Base-by-base conservation (phyloP, 2,329 filamentous ascomycete genomes). In the Colletotrichum sp. region DNA sequence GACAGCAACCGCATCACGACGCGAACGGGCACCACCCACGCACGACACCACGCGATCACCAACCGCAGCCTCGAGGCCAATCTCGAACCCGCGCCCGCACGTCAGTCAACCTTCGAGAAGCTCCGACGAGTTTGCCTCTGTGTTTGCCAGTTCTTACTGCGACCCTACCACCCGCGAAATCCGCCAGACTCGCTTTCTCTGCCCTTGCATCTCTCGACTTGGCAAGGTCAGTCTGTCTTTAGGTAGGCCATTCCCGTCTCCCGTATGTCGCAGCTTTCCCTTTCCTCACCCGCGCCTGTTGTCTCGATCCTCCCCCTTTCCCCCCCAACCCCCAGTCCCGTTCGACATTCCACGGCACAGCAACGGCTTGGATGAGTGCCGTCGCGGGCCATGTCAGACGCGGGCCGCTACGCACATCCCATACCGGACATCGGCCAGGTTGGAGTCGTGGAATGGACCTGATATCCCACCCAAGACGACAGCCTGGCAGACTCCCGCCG, bases 151-250 rank as follows among this genome's bases (percentile, higher is more conserved):
- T 36, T 28, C 49, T 26, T n/a, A 9, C 21, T 62, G 15, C 36
- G 26, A 55, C 26, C 21, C n/a, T 13, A 18, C 21, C 18, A 13
- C 32, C 24, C 5, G 21, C 36, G 57, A 39, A 34, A 34, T 12
- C 30, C 39, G 9, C 18, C 44, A 18, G 60, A 32, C 28, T 60
- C 28, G 39, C 26, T 60, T 24, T 44, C 57, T 21, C 28, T 49
- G 73, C 59, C 55, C 69, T 68, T 76, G 73, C 70, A 69, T 73
- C 34, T 34, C 59, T 73, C 64, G n/a, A 73, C 64, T 69, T 69
- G 69, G 73, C 69, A 57, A 49, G 68, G 69, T n/a, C 24, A 60
- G 36, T 26, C 32, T 39, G 34, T 60, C 55, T 52, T 69, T 49
- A 73, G 73, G 64, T 73, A 15, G 36, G 70, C n/a, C 64, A 69